These are phyloP conservation scores for Monosporascus sp. DNA, from an alignment of 2,329 filamentous ascomycete genomes.

Conservation along the genomic window DNA sequence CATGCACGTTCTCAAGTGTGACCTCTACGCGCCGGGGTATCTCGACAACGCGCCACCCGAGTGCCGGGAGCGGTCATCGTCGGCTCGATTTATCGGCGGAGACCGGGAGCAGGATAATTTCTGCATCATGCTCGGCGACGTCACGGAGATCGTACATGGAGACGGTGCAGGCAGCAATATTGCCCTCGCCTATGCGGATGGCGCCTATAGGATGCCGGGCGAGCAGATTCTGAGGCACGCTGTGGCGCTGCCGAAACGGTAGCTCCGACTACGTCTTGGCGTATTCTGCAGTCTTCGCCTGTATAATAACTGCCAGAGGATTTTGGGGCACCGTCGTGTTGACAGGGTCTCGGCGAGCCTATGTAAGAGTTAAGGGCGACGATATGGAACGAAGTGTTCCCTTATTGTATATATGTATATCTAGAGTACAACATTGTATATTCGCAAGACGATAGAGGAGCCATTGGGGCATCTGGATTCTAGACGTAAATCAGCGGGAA, in stretches of 20 bases:
- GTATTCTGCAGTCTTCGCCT: too few species aligned
- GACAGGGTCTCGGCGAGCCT: too few species aligned
- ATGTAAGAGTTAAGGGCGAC: too few species aligned
- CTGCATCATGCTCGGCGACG: constrained; percentile 15
- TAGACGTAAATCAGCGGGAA: too few species aligned
- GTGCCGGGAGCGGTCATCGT: constrained; percentile 2
- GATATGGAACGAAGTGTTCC: too few species aligned
- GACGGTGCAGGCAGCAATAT: neutral
- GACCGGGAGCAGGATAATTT: constrained; percentile 5
- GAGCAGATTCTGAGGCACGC: constrained; percentile 8
- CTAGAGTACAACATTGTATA: too few species aligned
- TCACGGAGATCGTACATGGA: constrained; percentile 9
- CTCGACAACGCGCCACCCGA: neutral
- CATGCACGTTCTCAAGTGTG: constrained; percentile 34
- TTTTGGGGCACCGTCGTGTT: too few species aligned
- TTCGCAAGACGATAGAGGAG: too few species aligned
- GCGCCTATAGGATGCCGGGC: constrained; percentile 13
- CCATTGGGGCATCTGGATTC: too few species aligned
- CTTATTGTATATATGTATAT: too few species aligned
- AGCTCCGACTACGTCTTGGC: neutral
- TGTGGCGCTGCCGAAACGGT: neutral
- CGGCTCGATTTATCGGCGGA: constrained; percentile 2
- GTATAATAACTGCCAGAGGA: too few species aligned
- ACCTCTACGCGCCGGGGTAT: neutral
- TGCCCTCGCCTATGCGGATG: constrained; percentile 14